These are phyloP conservation scores for Dichomitus squalens DNA, from an alignment of 1,284 basidiomycete species.

Conservation along the genomic window DNA sequence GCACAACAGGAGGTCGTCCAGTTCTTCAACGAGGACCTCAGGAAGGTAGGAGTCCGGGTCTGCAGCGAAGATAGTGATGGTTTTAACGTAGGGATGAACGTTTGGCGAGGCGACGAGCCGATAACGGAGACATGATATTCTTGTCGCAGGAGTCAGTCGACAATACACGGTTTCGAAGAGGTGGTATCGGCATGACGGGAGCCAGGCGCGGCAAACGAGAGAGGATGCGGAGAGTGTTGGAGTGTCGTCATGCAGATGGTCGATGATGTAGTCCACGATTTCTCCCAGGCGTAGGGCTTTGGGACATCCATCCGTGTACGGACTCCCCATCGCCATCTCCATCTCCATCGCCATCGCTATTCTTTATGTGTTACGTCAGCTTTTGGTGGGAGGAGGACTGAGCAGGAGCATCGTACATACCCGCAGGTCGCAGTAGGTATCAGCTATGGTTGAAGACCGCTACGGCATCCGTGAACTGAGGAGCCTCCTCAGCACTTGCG, in stretches of 20 bases:
- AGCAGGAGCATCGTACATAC: too few species aligned
- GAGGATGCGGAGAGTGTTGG: constrained; percentile 31
- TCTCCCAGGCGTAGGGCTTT: too few species aligned
- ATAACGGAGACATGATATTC: neutral
- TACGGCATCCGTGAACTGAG: too few species aligned
- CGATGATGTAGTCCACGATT: too few species aligned
- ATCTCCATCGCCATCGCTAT: too few species aligned
- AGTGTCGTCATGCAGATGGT: constrained; percentile 32
- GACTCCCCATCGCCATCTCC: too few species aligned
- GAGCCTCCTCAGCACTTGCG: too few species aligned
- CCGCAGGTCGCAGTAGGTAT: too few species aligned
- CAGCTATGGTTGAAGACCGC: too few species aligned
- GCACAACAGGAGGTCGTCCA: neutral
- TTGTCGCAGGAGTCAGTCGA: neutral
- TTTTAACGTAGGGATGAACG: neutral
- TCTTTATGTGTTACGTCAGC: too few species aligned
- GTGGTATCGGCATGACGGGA: constrained; percentile 33
- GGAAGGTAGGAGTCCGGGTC: neutral
- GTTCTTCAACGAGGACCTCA: neutral
- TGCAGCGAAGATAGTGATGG: neutral
- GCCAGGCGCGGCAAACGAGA: constrained; percentile 36
- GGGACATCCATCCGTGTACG: too few species aligned
- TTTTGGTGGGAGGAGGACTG: too few species aligned
- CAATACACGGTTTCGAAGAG: constrained; percentile 30
- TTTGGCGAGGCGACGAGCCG: neutral